A percentile compares a stretch with the other conserved stretches of the same genome.
Evolutionary conservation across 768 basidiomycete species (phyloP).

Genomic region (Naematelia encephala): DNA sequence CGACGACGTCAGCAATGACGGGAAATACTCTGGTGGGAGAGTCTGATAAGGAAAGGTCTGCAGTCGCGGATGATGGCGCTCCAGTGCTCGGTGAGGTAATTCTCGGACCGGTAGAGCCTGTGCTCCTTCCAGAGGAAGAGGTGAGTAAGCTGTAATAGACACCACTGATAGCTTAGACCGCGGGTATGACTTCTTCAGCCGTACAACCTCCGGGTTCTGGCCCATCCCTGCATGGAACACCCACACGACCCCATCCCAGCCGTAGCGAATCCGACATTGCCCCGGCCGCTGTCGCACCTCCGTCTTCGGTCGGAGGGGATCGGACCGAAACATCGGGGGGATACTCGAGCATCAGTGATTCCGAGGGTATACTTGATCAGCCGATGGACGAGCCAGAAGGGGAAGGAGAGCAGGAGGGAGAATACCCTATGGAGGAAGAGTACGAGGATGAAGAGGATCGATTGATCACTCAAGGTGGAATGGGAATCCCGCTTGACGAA

Average conservation of each 20-base stretch:
- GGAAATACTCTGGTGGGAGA: neutral
- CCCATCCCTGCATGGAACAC: constrained; percentile 49
- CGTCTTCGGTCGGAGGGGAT: constrained; percentile 20
- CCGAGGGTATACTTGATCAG: constrained; percentile 51
- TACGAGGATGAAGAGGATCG: constrained; percentile 84
- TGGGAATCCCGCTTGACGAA: constrained; percentile 89
- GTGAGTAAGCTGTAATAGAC: neutral
- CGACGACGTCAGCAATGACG: neutral
- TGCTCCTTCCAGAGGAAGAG: neutral
- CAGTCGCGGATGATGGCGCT: neutral
- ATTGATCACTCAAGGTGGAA: constrained; percentile 83
- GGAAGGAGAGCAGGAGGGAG: constrained; percentile 59
- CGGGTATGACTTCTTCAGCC: constrained; percentile 82
- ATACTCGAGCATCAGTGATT: constrained; percentile 32
- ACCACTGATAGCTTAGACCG: constrained; percentile 56
- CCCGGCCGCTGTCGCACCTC: constrained; percentile 45
- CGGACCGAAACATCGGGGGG: constrained; percentile 33
- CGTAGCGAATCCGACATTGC: constrained; percentile 50
- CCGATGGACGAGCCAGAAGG: constrained; percentile 65
- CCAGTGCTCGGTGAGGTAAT: neutral
- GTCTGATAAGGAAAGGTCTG: neutral
- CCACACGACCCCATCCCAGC: constrained; percentile 39
- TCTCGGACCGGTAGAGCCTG: neutral
- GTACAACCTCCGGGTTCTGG: constrained; percentile 87
- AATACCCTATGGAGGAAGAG: constrained; percentile 47